Evolutionary conservation across 2,329 filamentous ascomycete species (phyloP), one percentile per base, ranked within the genome.

Genomic region (Talaromyces atroroseus): DNA sequence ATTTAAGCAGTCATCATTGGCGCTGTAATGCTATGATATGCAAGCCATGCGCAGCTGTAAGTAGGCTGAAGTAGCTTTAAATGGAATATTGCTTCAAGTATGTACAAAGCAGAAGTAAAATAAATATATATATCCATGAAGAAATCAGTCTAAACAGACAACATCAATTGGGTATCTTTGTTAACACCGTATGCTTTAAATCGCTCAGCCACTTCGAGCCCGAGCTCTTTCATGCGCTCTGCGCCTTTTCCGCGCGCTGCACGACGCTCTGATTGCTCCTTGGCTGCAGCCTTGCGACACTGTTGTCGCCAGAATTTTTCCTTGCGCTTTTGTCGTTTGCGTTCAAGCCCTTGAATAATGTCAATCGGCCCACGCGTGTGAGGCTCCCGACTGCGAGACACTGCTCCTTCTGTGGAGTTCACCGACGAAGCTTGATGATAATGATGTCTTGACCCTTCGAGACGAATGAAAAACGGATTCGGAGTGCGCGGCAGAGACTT

Each of bases 271-370:
- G 70, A 68, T 62, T 90, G 82, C 64, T 80, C 80, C 64, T 83
- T 91, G 61, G 86, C 85, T 57, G 86, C 87, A 57, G 86, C 87
- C 65, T 90, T 89, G 69, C 90, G 87, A 76, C 89, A 95, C 68
- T 92, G 88, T 71, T 95, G 94, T 66, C 92, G 87, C 69, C 89
- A 87, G 66, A 91, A 88, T 74, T 96, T 96, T 74, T 97, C 92
- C 75, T 88, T 91, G 64, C 94, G 88, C 62, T 94, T 86, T 76
- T 94, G 89, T 24, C 92, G 87, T 77, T 96, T 97, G 74, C 89
- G 87, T 76, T 99, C 94, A 1, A 99, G 82, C 8, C 94, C 94
- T 72, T 96, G 95, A 73, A 96, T 89, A 60, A 96, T 99, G 72
- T 97, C 94, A 63, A 99, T 95, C 36, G 94, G 92, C n/a, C 91